These are phyloP conservation scores for Sugiyamaella qingdaonensis DNA, from an alignment of 805 yeast genomes.

Conservation along the genomic window DNA sequence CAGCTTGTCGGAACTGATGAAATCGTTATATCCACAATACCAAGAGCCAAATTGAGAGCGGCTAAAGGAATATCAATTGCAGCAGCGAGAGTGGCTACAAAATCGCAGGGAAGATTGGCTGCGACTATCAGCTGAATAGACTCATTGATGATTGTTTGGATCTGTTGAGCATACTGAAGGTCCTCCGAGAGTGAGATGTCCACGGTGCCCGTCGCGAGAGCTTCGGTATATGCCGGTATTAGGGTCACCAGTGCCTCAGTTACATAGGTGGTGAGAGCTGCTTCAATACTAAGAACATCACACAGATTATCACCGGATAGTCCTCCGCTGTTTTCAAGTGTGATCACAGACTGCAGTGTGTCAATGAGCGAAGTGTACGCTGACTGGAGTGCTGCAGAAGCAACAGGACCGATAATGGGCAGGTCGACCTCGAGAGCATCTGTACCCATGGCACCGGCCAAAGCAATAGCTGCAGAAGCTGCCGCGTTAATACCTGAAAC, in stretches of 20 bases:
- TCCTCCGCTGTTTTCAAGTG: neutral
- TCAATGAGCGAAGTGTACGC: neutral
- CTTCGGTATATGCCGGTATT: neutral
- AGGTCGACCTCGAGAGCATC: neutral
- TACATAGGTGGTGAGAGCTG: conserved; percentile 1
- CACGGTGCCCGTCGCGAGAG: neutral
- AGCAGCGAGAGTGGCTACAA: neutral
- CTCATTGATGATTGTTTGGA: neutral
- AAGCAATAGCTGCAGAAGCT: neutral
- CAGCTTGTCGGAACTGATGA: conserved; percentile 4
- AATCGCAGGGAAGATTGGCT: neutral
- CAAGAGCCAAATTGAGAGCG: neutral
- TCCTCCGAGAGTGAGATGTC: neutral
- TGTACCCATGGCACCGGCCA: neutral
- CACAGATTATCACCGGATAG: neutral
- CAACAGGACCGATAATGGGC: neutral
- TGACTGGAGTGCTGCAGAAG: neutral
- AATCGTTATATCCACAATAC: conserved; percentile 1
- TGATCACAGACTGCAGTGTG: neutral
- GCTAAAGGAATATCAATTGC: neutral
- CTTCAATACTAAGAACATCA: neutral
- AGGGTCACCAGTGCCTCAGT: neutral
- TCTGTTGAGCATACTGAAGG: neutral
- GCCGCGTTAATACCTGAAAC: neutral
- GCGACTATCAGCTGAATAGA: neutral